Percentiles rank a stretch among this genome's conserved stretches.
These are phyloP conservation scores for Populus ilicifolia DNA, from an alignment of 345 rosid species.

Conservation along the genomic window DNA sequence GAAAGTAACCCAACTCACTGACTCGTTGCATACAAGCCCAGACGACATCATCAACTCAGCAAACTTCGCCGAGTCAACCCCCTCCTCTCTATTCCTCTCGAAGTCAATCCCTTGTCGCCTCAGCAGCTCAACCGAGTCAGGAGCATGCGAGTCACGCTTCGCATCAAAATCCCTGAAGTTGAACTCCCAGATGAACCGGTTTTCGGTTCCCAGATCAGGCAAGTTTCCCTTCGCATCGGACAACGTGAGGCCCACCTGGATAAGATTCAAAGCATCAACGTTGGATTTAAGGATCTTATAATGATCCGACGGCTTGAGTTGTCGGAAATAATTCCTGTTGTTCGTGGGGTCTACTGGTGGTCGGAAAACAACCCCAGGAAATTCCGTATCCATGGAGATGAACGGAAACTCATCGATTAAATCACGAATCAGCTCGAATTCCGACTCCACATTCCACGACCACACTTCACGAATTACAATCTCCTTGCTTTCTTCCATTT, in stretches of 20 bases:
- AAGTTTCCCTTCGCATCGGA: conserved; percentile 25
- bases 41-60: conserved; percentile 37
- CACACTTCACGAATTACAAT: conserved; percentile 30
- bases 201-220: conserved; percentile 16
- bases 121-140: conserved; percentile 24
- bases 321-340: not conserved
- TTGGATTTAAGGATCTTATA: conserved; percentile 23
- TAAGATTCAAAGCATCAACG: conserved; percentile 30
- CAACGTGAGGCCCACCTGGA: conserved; percentile 33
- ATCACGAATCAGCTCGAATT: conserved; percentile 24
- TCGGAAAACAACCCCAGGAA: conserved; percentile 32
- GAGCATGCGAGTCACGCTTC: conserved; percentile 22
- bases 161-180: conserved; percentile 29
- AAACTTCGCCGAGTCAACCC: conserved; percentile 20
- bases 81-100: conserved; percentile 20
- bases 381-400: conserved; percentile 40
- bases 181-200: conserved; percentile 31
- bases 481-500: not conserved
- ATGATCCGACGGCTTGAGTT: conserved; percentile 13
- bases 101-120: conserved; percentile 32
- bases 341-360: conserved; percentile 4
- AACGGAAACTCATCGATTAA: conserved; percentile 25
- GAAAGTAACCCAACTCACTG: conserved; percentile 35
- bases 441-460: conserved; percentile 26
- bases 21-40: conserved; percentile 29